phyloP scores from a whole-genome alignment of 805 yeast genomes.

The Sugiyamaella chiloensis region DNA sequence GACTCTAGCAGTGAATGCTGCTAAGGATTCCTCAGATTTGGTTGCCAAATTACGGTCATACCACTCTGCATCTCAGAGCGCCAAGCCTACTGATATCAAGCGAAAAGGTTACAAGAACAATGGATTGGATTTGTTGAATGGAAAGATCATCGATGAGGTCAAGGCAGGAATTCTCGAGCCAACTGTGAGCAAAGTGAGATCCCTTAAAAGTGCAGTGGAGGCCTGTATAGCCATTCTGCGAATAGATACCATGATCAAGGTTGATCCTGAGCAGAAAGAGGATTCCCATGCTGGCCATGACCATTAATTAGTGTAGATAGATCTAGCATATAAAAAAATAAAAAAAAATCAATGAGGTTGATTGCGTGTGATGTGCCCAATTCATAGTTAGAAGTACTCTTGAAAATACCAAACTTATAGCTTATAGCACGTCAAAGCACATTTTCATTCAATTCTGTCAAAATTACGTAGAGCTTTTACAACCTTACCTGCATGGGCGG shows the following conservation, averaged over 20 bases:
- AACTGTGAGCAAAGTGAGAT: conserved; percentile 85
- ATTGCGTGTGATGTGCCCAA: too few species aligned
- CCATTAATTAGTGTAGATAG: too few species aligned
- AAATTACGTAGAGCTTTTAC: too few species aligned
- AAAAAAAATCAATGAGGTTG: too few species aligned
- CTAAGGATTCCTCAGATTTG: conserved; percentile 92
- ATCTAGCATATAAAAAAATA: too few species aligned
- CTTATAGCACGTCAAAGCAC: too few species aligned
- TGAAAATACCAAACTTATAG: too few species aligned
- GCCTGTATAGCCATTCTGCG: conserved; percentile 97
- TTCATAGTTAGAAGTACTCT: too few species aligned
- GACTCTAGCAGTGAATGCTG: conserved; percentile 95
- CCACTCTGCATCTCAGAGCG: conserved; percentile 91
- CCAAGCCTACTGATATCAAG: conserved; percentile 77
- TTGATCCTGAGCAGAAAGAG: conserved; percentile 78
- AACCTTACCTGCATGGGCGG: too few species aligned
- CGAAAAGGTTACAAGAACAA: conserved; percentile 83
- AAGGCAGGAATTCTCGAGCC: conserved; percentile 92
- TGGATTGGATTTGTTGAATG: conserved; percentile 88
- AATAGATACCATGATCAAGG: conserved; percentile 97
- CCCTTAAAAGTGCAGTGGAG: conserved; percentile 92
- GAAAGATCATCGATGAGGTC: conserved; percentile 85
- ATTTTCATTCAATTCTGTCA: too few species aligned
- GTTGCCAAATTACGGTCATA: conserved; percentile 94
- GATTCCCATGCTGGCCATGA: conserved; percentile 85